Evolutionary conservation across 2,329 filamentous ascomycete species (phyloP), one percentile per base, ranked within the genome.

Genomic region (Monosporascus sp.): DNA sequence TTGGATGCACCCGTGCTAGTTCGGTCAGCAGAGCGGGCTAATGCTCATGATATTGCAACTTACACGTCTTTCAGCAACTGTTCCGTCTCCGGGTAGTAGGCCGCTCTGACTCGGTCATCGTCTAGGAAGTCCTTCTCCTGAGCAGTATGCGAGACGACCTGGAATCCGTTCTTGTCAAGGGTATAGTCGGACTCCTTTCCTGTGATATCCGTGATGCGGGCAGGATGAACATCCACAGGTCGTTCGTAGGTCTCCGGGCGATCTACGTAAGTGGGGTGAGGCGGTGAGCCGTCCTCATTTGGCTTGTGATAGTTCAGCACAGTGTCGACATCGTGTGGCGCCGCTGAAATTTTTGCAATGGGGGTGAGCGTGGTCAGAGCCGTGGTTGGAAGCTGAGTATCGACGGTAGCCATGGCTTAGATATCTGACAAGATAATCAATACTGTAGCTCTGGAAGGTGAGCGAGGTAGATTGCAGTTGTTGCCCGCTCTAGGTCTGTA

Each of bases 61-160:
- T 65, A 63, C 85, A 66, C 77, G 3, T 83, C 79, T 52, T 85
- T 85, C 0, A 91, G 67, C 20, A 90, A 67, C 48, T 82, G 70
- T 65, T 89, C 84, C 3, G 88, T 82, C 65, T 91, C 88, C 0
- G 85, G 79, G 68, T 92, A 92, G 70, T 91, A 92, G 6, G 78
- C 73, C 4, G 72, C 63, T 64, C 83, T 79, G 67, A 92, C 85
- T 35, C 76, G 75, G 1, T 78, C 79, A 49, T 88, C 83, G 58
- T 87, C 79, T 2, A 59, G 2, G 52, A 75, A 75, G 27, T 70
- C 65, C 54, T 69, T 70, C 60, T 74, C 71, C 8, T 58, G 52
- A 2, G 67, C 62, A 0, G 55, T 47, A 37, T 70, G 65, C 1
- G 48, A 57, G 37, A 66, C 52, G 31, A 71, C 58, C 51, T 73